Conservation (phyloP, 768 basidiomycete species). For the Suillus clintonianus region DNA sequence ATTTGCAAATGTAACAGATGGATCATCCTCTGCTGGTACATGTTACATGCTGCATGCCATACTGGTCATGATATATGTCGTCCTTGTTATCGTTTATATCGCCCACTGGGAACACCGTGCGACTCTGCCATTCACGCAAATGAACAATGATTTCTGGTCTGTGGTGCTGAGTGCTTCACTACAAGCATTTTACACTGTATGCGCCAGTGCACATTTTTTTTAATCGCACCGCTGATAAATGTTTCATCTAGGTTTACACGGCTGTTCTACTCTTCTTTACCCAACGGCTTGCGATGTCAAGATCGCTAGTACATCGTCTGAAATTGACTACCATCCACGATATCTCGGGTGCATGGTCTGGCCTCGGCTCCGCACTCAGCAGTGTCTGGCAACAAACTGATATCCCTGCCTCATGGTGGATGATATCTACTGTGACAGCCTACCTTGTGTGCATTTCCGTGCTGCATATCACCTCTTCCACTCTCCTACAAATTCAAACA, state of each 20-base stretch:
- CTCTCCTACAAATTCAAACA: constrained; percentile 19
- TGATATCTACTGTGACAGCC: constrained; percentile 4
- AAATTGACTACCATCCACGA: constrained; percentile 23
- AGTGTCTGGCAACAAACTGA: constrained; percentile 21
- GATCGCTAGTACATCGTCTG: constrained; percentile 5
- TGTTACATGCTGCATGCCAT: constrained; percentile 4
- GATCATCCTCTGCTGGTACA: too few relatives aligned
- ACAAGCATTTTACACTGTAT: constrained; percentile 6
- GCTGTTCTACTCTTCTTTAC: constrained; percentile 14
- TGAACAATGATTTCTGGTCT: not conserved
- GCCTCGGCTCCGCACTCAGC: constrained; percentile 21
- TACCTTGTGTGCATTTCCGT: constrained; percentile 18
- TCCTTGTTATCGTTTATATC: not conserved
- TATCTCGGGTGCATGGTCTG: constrained; percentile 18
- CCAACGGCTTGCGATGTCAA: constrained; percentile 14
- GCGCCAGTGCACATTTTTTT: not conserved
- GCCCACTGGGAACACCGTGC: constrained; percentile 3
- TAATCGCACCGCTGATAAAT: too few relatives aligned
- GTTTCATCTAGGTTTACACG: constrained; percentile 13
- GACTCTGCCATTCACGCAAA: too few relatives aligned
- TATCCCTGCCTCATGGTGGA: constrained; percentile 6
- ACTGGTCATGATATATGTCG: constrained; percentile 9
- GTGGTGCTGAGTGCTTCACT: constrained; percentile 1
- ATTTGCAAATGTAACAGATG: too few relatives aligned
- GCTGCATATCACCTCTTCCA: constrained; percentile 24